phyloP scores from a whole-genome alignment of 1,284 basidiomycete species.

The Wallemia ichthyophaga region DNA sequence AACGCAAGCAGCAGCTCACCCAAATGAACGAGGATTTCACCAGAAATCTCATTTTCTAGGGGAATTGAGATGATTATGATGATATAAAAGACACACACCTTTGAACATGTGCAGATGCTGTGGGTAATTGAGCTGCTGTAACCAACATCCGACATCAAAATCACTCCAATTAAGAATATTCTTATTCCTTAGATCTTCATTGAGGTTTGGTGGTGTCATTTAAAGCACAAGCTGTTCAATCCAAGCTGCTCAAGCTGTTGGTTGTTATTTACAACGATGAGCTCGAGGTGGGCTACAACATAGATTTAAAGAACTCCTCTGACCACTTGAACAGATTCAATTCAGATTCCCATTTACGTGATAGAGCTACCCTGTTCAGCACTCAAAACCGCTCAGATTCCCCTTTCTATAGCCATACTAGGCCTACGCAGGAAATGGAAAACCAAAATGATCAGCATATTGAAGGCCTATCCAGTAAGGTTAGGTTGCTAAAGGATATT shows the following conservation, averaged over 20 bases:
- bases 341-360: neutral
- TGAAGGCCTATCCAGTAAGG: neutral
- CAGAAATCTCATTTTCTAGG: constrained; percentile 53
- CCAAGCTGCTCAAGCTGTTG: no score
- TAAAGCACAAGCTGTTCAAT: neutral
- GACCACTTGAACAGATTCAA: neutral
- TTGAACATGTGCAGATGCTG: neutral
- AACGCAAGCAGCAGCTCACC: neutral
- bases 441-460: neutral
- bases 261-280: no score
- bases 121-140: neutral
- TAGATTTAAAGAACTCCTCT: no score
- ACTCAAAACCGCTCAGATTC: neutral
- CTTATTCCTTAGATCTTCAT: neutral
- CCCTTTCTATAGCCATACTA: neutral
- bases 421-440: neutral
- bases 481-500: neutral
- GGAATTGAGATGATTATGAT: neutral
- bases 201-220: neutral
- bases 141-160: neutral
- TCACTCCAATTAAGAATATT: neutral
- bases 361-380: neutral
- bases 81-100: neutral
- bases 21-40: constrained; percentile 52
- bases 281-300: no score